These are phyloP conservation scores for Arachis hypogaea DNA, from an alignment of 306 rosid species.

Conservation along the genomic window DNA sequence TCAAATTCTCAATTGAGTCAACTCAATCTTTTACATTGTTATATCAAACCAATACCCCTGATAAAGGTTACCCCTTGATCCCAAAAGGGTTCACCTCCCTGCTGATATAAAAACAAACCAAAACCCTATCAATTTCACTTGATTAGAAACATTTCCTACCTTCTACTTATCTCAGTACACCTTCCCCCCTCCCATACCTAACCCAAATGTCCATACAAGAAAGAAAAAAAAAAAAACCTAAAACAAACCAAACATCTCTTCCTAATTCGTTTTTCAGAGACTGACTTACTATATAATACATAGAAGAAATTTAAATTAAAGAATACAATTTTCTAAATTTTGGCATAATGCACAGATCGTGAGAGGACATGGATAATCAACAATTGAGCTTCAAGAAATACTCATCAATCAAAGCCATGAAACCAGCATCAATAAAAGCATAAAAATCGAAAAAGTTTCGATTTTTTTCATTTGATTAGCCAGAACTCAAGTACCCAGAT, in stretches of 20 bases:
- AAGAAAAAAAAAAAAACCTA: not conserved
- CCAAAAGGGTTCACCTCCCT: slow-evolving; percentile 16
- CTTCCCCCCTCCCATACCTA: not conserved
- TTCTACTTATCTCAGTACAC: not conserved
- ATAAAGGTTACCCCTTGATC: slow-evolving; percentile 3
- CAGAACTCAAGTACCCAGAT: slow-evolving; percentile 2
- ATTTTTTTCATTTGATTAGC: not conserved
- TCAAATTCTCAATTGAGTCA: too few relatives aligned
- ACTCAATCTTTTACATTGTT: not conserved
- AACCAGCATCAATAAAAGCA: slow-evolving; percentile 21
- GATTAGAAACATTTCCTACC: slow-evolving; percentile 11
- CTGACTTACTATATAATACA: not conserved
- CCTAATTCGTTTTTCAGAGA: not conserved
- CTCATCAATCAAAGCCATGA: slow-evolving; percentile 13
- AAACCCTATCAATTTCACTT: slow-evolving; percentile 25
- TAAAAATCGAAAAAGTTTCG: not conserved
- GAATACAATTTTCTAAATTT: not conserved
- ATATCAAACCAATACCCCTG: not conserved
- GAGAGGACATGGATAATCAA: not conserved
- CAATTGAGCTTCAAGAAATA: not conserved
- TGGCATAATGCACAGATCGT: not conserved
- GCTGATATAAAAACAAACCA: slow-evolving; percentile 15
- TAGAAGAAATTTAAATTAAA: not conserved
- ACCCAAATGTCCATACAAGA: slow-evolving; percentile 3
- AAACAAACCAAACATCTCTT: slow-evolving; percentile 5